Percentiles rank a stretch among this genome's conserved stretches.
Conservation (phyloP, 305 asterid species). For the Caryopteris hybrid region DNA sequence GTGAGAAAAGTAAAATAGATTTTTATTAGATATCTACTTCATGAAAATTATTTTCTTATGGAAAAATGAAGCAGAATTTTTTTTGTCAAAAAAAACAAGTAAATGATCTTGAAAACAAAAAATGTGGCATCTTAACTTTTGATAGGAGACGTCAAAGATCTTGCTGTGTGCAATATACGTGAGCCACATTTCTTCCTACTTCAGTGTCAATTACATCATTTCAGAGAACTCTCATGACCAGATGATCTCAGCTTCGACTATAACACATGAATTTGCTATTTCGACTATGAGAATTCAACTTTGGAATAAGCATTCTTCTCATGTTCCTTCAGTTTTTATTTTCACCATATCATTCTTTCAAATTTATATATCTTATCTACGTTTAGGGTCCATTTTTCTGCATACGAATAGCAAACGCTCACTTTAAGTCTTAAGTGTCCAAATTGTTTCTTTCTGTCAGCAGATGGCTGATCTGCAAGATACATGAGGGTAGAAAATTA, state of each 20-base stretch:
- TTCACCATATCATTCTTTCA: constrained; percentile 2
- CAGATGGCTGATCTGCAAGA: constrained; percentile 1
- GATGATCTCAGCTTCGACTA: constrained; percentile 2
- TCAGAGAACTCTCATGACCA: not conserved
- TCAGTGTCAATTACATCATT: not conserved
- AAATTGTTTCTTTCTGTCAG: not conserved
- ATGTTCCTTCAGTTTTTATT: not conserved
- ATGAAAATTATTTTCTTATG: not conserved
- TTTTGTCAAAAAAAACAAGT: not conserved
- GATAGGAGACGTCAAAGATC: constrained; percentile 5
- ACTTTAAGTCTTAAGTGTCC: not conserved
- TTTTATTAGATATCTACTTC: not conserved
- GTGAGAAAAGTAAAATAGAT: not conserved
- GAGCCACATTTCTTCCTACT: not conserved
- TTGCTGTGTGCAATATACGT: not conserved
- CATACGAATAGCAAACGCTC: not conserved
- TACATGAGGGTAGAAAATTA: not conserved
- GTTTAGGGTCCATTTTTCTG: not conserved
- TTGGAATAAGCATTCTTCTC: not conserved
- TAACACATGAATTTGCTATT: not conserved
- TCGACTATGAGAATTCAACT: not conserved
- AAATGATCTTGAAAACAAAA: not conserved
- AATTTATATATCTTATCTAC: not conserved
- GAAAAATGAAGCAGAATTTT: constrained; percentile 3
- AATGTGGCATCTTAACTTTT: not conserved